These are phyloP conservation scores for Oidiodendron maius DNA, from an alignment of 495 filamentous ascomycete species.

Conservation along the genomic window DNA sequence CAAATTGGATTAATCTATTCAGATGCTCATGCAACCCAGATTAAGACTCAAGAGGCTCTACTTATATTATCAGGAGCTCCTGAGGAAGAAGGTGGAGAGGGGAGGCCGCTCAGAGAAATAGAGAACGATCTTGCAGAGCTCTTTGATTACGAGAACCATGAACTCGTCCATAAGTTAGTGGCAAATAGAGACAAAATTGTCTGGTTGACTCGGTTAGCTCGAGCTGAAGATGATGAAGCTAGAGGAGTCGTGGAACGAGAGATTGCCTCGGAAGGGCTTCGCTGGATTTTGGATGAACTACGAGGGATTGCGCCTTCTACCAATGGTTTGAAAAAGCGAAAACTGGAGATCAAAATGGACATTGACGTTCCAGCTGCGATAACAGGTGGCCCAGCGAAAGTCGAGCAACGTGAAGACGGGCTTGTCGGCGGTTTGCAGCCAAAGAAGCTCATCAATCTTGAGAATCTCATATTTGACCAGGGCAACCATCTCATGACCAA, in stretches of 20 bases:
- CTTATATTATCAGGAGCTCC: slow-evolving; percentile 69
- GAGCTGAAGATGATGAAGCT: slow-evolving; percentile 74
- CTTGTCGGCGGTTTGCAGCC: slow-evolving; percentile 85
- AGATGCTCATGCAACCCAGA: slow-evolving; percentile 85
- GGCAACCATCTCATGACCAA: slow-evolving; percentile 99
- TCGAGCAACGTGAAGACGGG: slow-evolving; percentile 44
- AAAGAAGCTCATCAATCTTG: slow-evolving; percentile 79
- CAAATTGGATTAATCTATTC: slow-evolving; percentile 83
- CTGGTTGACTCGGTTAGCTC: slow-evolving; percentile 88
- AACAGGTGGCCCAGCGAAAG: slow-evolving; percentile 33
- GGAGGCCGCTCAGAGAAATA: slow-evolving; percentile 79
- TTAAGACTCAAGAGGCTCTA: slow-evolving; percentile 76
- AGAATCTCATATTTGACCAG: slow-evolving; percentile 95
- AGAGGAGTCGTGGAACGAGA: slow-evolving; percentile 76
- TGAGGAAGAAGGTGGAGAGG: slow-evolving; percentile 66
- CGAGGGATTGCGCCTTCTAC: slow-evolving; percentile 52
- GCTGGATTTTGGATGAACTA: slow-evolving; percentile 80
- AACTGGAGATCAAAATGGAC: slow-evolving; percentile 90
- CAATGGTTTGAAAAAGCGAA: slow-evolving; percentile 54
- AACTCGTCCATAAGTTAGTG: slow-evolving; percentile 88
- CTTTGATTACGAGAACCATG: slow-evolving; percentile 94
- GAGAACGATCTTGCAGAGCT: slow-evolving; percentile 98
- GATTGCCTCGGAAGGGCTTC: slow-evolving; percentile 84
- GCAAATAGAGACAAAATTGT: slow-evolving; percentile 86
- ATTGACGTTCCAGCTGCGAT: slow-evolving; percentile 70